Evolutionary conservation across 805 yeast species (phyloP).

Genomic region (Barnettozyma populi): DNA sequence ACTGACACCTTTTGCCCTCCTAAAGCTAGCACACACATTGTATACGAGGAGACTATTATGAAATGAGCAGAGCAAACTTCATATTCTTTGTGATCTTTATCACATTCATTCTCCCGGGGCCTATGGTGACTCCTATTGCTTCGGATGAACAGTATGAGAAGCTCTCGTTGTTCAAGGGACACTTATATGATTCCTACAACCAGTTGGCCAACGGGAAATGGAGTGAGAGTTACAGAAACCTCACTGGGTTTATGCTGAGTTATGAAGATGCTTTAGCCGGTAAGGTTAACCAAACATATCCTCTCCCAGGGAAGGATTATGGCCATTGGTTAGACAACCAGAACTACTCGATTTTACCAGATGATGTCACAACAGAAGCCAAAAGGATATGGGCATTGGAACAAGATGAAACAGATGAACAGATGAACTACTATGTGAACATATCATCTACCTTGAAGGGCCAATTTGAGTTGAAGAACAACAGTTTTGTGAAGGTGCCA

Average conservation of each 20-base stretch:
- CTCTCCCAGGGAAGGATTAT: slow-evolving; percentile 43
- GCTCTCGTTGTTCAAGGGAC: slow-evolving; percentile 33
- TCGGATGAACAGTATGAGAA: slow-evolving; percentile 32
- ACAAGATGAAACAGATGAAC: slow-evolving; percentile 9
- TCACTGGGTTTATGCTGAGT: slow-evolving; percentile 67
- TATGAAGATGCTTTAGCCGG: slow-evolving; percentile 52
- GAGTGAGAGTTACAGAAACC: slow-evolving; percentile 54
- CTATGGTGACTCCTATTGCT: slow-evolving; percentile 27
- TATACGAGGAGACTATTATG: not conserved
- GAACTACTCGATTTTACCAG: slow-evolving; percentile 53
- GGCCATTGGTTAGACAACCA: slow-evolving; percentile 44
- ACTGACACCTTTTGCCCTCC: not conserved
- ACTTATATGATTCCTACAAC: slow-evolving; percentile 28
- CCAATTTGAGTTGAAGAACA: slow-evolving; percentile 25
- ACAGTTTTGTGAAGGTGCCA: slow-evolving; percentile 16
- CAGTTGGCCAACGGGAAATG: slow-evolving; percentile 39
- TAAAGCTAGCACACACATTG: not conserved
- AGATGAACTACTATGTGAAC: slow-evolving; percentile 33
- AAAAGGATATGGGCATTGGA: slow-evolving; percentile 47
- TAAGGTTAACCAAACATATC: slow-evolving; percentile 48
- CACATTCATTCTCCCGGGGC: slow-evolving; percentile 37
- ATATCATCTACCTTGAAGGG: slow-evolving; percentile 47
- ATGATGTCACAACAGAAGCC: slow-evolving; percentile 44
- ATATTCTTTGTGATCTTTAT: slow-evolving; percentile 24
- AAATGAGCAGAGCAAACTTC: slow-evolving; percentile 22